These are phyloP conservation scores for apple (Malus domestica) DNA, from an alignment of 306 rosid genomes.

Conservation along the genomic window ASM211411v1 NC_041791.1:13804501-13805000, in stretches of 20 bases:
- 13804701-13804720: slow-evolving; percentile 34
- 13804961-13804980: slow-evolving; percentile 43
- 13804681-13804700: slow-evolving; percentile 46
- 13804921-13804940: slow-evolving; percentile 46
- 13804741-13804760: slow-evolving; percentile 43
- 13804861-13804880: background rate
- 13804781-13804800: background rate
- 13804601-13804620: background rate
- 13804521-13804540: background rate
- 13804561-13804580: background rate
- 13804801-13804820: slow-evolving; percentile 8
- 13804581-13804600: background rate
- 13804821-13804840: slow-evolving; percentile 5
- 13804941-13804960: slow-evolving; percentile 47
- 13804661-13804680: slow-evolving; percentile 52
- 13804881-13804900: background rate
- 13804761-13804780: slow-evolving; percentile 2
- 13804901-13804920: slow-evolving; percentile 21
- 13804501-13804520: background rate
- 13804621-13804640: background rate
- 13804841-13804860: background rate
- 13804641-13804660: background rate
- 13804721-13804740: slow-evolving; percentile 35
- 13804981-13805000: slow-evolving; percentile 64
- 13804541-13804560: background rate